phyloP scores from a whole-genome alignment of 2,329 filamentous ascomycete genomes.

The Trichophyton rubrum region DNA sequence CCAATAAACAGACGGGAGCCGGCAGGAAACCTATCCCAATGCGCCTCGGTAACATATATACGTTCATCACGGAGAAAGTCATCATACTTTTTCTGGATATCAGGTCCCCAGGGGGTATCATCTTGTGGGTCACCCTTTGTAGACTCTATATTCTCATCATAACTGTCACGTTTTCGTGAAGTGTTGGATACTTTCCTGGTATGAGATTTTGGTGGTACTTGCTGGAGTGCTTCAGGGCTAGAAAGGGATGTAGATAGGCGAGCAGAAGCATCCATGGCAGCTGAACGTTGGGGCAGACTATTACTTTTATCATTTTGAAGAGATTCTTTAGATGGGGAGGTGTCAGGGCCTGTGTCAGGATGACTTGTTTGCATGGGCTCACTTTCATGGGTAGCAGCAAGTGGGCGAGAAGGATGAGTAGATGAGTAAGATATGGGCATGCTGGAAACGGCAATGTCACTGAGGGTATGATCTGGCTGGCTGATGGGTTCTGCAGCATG shows the following conservation, averaged over 20 bases:
- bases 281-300: background rate
- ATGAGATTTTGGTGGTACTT: background rate
- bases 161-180: background rate
- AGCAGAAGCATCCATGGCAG: background rate
- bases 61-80: slow-evolving; percentile 40
- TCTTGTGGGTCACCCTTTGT: slow-evolving; percentile 19
- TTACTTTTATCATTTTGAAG: background rate
- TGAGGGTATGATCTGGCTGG: slow-evolving; percentile 19
- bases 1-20: slow-evolving; percentile 40
- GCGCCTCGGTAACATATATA: slow-evolving; percentile 40
- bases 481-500: slow-evolving; percentile 16
- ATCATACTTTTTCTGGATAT: slow-evolving; percentile 39
- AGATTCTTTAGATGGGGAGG: background rate
- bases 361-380: slow-evolving; percentile 29
- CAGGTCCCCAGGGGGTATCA: slow-evolving; percentile 37
- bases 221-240: background rate
- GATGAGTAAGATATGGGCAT: slow-evolving; percentile 25
- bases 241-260: background rate
- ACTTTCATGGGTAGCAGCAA: slow-evolving; percentile 28
- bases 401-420: slow-evolving; percentile 35
- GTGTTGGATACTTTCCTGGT: background rate
- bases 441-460: slow-evolving; percentile 14
- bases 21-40: slow-evolving; percentile 40
- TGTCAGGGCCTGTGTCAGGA: slow-evolving; percentile 24
- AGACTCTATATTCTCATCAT: slow-evolving; percentile 2